Evolutionary conservation across 768 basidiomycete species (phyloP), one percentile per base, ranked within the genome.

Genomic region (Lentinula raphanica): DNA sequence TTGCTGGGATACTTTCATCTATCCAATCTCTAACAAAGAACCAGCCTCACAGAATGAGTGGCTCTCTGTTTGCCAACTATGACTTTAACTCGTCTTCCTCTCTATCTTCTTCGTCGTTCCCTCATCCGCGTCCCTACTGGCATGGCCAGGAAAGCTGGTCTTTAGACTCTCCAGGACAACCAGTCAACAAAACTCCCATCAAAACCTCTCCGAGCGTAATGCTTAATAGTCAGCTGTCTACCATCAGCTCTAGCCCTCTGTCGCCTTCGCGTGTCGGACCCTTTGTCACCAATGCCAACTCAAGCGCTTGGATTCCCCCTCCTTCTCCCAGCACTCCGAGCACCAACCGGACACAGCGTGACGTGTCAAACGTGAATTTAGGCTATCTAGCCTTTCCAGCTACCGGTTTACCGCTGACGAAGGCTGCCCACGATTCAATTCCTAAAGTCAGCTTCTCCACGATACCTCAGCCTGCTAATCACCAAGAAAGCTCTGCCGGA

Each of bases 321-420:
- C 35, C 51, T 53, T 36, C 19, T 39, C 51, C 36, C 3, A 23
- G 19, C 23, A 50, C n/a, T 23, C 49, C 49, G 15, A 21, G 15
- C 6, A 35, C 23, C 5, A 27, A 28, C 19, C 32, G 27, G 5
- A 5, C 28, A 9, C 49, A 28, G 28, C n/a, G 27, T 25, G 13
- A n/a, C n/a, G n/a, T 21, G 32, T 13, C 15, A 4, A 19, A 50
- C 29, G 36, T 39, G 19, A 54, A 40, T 21, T 31, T 56, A 28
- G 54, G 54, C 3, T 56, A 56, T 36, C 23, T 56, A 9, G 54
- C 54, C 15, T 56, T 56, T 25, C 54, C 54, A 8, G 21, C 27
- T 31, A 15, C 40, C 12, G 31, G 11, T 8, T 35, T 29, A n/a
- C 46, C 46, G 13, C 46, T 31, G 28, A 15, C 29, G 17, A 46